These are phyloP conservation scores for Aspergillus avenaceus DNA, from an alignment of 495 filamentous ascomycete species.

Conservation along the genomic window DNA sequence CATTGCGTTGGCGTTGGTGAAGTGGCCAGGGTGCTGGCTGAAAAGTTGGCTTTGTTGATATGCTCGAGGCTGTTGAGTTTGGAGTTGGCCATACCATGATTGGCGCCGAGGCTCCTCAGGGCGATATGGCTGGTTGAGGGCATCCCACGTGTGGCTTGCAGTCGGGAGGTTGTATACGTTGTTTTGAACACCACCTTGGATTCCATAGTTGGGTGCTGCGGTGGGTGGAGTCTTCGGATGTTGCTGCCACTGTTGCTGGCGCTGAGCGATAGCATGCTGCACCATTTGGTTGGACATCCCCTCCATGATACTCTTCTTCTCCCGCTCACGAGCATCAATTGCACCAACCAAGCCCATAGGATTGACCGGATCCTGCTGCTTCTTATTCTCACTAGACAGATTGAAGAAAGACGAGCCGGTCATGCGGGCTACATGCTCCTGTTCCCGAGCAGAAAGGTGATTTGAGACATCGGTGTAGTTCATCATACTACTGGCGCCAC, in stretches of 20 bases:
- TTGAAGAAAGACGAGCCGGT: slow-evolving; percentile 81
- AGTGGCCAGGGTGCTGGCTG: slow-evolving; percentile 23
- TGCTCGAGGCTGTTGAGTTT: slow-evolving; percentile 16
- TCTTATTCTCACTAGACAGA: slow-evolving; percentile 52
- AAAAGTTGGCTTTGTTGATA: slow-evolving; percentile 28
- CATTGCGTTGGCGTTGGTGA: slow-evolving; percentile 22
- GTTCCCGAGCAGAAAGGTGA: slow-evolving; percentile 85
- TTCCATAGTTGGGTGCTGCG: slow-evolving; percentile 8
- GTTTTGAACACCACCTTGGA: slow-evolving; percentile 6
- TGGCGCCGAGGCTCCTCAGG: slow-evolving; percentile 35
- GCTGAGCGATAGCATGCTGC: slow-evolving; percentile 73
- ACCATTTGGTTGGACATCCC: slow-evolving; percentile 69
- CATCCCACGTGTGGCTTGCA: slow-evolving; percentile 43
- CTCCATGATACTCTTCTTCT: slow-evolving; percentile 67
- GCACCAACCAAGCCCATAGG: slow-evolving; percentile 66
- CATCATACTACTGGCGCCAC: slow-evolving; percentile 40
- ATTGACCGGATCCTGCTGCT: slow-evolving; percentile 37
- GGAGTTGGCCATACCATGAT: slow-evolving; percentile 38
- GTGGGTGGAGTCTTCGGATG: slow-evolving; percentile 13
- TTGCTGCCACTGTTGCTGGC: slow-evolving; percentile 56
- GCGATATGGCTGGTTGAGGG: slow-evolving; percentile 31
- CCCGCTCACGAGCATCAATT: slow-evolving; percentile 71
- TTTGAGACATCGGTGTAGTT: slow-evolving; percentile 52
- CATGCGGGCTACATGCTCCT: slow-evolving; percentile 85
- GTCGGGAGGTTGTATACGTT: slow-evolving; percentile 37